Conservation (phyloP, 805 yeast genomes). For the Priceomyces medius region DNA sequence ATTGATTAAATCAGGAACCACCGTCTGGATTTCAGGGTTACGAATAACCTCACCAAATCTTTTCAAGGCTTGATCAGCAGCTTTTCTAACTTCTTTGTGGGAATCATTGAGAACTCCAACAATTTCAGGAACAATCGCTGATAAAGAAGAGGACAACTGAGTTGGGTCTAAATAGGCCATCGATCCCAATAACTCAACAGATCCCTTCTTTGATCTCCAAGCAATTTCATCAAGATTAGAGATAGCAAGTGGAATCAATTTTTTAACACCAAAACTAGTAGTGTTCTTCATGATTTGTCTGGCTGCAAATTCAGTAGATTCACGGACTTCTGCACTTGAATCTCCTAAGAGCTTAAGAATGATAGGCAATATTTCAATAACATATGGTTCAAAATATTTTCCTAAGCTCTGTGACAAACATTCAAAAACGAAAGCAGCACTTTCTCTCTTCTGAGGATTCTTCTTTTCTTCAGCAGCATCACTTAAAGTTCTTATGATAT, state of each 20-base stretch:
- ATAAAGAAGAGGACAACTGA: conserved; percentile 84
- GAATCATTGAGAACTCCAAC: conserved; percentile 93
- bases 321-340: conserved; percentile 77
- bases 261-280: conserved; percentile 88
- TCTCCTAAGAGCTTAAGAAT: conserved; percentile 85
- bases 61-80: conserved; percentile 86
- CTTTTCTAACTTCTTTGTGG: conserved; percentile 94
- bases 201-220: conserved; percentile 96
- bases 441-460: conserved; percentile 71
- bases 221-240: conserved; percentile 81
- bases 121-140: conserved; percentile 92
- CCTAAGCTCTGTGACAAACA: conserved; percentile 78
- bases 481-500: conserved; percentile 68
- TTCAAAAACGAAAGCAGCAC: conserved; percentile 84
- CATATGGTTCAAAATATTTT: conserved; percentile 87
- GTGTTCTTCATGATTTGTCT: conserved; percentile 85
- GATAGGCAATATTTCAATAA: conserved; percentile 80
- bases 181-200: conserved; percentile 92
- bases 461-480: conserved; percentile 89
- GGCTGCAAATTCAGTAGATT: conserved; percentile 85
- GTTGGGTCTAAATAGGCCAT: conserved; percentile 98
- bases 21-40: conserved; percentile 92
- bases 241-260: conserved; percentile 87
- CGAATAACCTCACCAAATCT: conserved; percentile 95
- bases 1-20: conserved; percentile 81